A percentile compares a stretch with the other conserved stretches of the same genome.
These are phyloP conservation scores for Gossypium davidsonii DNA, from an alignment of 441 rosid genomes.

Conservation along the genomic window DNA sequence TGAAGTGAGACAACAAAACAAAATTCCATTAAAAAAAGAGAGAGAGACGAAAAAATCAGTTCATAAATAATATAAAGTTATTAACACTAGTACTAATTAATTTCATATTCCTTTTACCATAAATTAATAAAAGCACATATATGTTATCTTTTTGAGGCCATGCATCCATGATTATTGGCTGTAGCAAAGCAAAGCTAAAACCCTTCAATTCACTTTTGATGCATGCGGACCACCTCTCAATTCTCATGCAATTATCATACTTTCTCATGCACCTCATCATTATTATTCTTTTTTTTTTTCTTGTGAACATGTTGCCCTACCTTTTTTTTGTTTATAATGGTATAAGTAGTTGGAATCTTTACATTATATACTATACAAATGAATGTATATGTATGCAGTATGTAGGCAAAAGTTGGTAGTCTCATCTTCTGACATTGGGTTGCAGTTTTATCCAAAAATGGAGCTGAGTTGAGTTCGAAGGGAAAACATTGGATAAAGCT, in stretches of 20 bases:
- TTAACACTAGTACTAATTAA: no score
- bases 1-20: neutral
- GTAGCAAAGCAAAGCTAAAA: slow-evolving; percentile 5
- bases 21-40: no score
- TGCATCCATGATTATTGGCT: slow-evolving; percentile 29
- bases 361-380: neutral
- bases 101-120: neutral
- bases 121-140: neutral
- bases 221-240: slow-evolving; percentile 36
- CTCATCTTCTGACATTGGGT: slow-evolving; percentile 6
- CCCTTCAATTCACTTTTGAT: slow-evolving; percentile 24
- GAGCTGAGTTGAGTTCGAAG: neutral
- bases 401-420: neutral
- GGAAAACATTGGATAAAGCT: neutral
- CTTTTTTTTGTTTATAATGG: neutral
- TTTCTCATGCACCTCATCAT: slow-evolving; percentile 17
- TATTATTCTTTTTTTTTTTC: neutral
- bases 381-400: neutral
- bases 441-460: slow-evolving; percentile 2
- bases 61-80: neutral
- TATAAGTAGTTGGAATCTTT: neutral
- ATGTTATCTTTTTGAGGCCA: slow-evolving; percentile 18
- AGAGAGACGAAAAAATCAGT: neutral
- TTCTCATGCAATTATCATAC: slow-evolving; percentile 19
- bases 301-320: neutral